Conservation (phyloP, 306 rosid species). For the cucumber (Cucumis sativus) region DNA sequence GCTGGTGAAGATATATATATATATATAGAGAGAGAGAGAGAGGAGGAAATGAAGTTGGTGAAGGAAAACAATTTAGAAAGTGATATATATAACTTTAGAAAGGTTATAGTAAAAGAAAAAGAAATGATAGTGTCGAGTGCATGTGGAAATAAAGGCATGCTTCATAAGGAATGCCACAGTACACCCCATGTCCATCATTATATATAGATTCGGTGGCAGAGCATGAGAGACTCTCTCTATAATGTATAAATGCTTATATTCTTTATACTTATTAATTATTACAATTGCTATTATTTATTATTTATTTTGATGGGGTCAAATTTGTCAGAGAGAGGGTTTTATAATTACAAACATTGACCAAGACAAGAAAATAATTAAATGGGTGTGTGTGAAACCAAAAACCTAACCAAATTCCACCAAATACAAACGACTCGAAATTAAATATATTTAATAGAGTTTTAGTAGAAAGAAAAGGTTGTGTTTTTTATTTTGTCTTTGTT, state of each 20-base stretch:
- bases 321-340: neutral
- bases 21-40: no score
- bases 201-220: slow-evolving; percentile 2
- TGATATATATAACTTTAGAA: neutral
- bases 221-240: neutral
- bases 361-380: neutral
- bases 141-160: slow-evolving; percentile 2
- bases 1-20: no score
- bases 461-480: no score
- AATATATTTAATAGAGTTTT: neutral
- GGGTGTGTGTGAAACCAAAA: neutral
- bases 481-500: neutral
- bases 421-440: neutral
- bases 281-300: neutral
- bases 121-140: neutral
- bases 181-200: neutral
- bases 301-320: neutral
- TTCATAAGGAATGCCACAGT: neutral
- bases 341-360: neutral
- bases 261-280: no score
- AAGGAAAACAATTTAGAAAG: neutral
- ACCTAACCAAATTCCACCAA: neutral
- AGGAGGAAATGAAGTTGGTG: neutral
- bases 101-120: neutral
- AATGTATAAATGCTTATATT: neutral